Evolutionary conservation across 2,329 filamentous ascomycete genomes (phyloP).

Genomic region (Scedosporium aurantiacum): DNA sequence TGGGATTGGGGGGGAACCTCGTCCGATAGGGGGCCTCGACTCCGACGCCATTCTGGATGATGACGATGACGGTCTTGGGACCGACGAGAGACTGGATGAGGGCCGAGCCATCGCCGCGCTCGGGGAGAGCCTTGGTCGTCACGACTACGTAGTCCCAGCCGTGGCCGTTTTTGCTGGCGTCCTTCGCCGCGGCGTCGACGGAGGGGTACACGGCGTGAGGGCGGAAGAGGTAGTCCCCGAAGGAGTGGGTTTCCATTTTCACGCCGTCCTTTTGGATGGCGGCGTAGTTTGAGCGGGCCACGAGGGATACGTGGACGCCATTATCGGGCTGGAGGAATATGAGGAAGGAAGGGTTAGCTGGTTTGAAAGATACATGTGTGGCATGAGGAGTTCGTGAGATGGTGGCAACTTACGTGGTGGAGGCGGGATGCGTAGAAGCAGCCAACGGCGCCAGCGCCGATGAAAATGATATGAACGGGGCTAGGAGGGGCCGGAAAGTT

Average conservation of each 20-base stretch:
- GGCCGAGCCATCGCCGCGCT: slow-evolving; percentile 48
- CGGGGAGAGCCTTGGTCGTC: slow-evolving; percentile 59
- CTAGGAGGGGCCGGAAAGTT: slow-evolving; percentile 14
- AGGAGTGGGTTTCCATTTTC: slow-evolving; percentile 51
- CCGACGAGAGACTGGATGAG: slow-evolving; percentile 50
- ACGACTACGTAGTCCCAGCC: slow-evolving; percentile 53
- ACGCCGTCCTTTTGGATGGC: slow-evolving; percentile 53
- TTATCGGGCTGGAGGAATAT: slow-evolving; percentile 28
- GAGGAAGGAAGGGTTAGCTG: slow-evolving; percentile 2
- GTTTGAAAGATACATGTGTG: too few relatives aligned
- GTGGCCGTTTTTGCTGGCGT: slow-evolving; percentile 9
- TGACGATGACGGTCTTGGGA: slow-evolving; percentile 44
- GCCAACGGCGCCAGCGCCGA: slow-evolving; percentile 61
- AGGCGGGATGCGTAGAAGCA: slow-evolving; percentile 63
- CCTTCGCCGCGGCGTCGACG: slow-evolving; percentile 39
- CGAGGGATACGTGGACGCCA: slow-evolving; percentile 52
- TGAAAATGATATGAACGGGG: slow-evolving; percentile 50
- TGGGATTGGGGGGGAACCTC: slow-evolving; percentile 48
- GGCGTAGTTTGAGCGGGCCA: slow-evolving; percentile 63
- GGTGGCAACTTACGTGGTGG: slow-evolving; percentile 35
- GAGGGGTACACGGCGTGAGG: slow-evolving; percentile 53
- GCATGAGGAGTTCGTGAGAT: too few relatives aligned
- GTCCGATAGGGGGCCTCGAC: slow-evolving; percentile 54
- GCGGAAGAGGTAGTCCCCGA: slow-evolving; percentile 54
- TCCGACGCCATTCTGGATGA: slow-evolving; percentile 63